Percentiles rank a stretch among this genome's conserved stretches.
Conservation (phyloP, 75 land plant species). For the Sequoia sempervirens region DNA sequence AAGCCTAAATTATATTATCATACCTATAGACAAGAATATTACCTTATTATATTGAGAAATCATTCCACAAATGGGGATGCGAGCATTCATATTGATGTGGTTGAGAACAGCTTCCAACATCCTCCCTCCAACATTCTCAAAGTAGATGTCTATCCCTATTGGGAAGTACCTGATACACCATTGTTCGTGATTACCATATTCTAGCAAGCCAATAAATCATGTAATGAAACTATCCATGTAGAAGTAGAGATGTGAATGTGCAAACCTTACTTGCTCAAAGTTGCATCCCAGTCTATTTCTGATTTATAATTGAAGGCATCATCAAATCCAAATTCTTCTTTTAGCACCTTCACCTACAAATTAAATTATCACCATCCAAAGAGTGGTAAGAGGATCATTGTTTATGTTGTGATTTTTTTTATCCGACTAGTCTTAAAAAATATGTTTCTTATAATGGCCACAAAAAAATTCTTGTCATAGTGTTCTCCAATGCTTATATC, state of each 20-base stretch:
- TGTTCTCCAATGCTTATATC: not conserved
- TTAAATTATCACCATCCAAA: not conserved
- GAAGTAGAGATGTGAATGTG: not conserved
- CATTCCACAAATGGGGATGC: constrained; percentile 38
- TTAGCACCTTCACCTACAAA: constrained; percentile 22
- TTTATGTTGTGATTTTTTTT: not conserved
- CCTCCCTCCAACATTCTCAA: constrained; percentile 43
- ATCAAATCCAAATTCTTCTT: constrained; percentile 34
- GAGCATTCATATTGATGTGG: constrained; percentile 26
- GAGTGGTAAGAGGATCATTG: not conserved
- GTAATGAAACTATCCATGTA: not conserved
- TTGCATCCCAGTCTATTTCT: constrained; percentile 25
- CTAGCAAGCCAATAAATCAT: not conserved
- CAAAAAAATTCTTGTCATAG: not conserved
- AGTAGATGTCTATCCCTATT: constrained; percentile 37
- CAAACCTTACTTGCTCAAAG: constrained; percentile 21
- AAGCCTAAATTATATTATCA: not conserved
- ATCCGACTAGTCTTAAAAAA: no score
- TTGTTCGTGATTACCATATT: not conserved
- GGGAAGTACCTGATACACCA: constrained; percentile 28
- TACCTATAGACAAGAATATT: not conserved
- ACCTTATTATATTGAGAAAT: constrained; percentile 46
- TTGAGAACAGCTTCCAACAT: constrained; percentile 47
- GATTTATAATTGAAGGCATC: constrained; percentile 44
- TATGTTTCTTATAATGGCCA: not conserved